Evolutionary conservation across 169 alveolate genomes (phyloP).

Genomic region (Cryptosporidium xiaoi): DNA sequence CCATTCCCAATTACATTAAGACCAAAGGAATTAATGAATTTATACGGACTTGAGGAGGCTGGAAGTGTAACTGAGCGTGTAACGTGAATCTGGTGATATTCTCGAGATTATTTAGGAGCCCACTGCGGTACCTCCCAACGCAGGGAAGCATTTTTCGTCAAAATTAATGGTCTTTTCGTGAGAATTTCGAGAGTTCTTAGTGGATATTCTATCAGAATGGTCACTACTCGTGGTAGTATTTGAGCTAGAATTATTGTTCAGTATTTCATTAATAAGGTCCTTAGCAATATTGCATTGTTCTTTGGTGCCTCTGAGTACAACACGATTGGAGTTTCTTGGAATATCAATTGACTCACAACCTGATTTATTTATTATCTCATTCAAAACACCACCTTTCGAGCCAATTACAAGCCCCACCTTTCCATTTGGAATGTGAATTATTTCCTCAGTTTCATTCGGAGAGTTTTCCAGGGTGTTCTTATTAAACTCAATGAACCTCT

Average conservation of each 20-base stretch:
- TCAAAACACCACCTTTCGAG: constrained; percentile 52
- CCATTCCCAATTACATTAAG: background rate
- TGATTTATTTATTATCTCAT: constrained; percentile 56
- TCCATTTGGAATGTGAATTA: constrained; percentile 54
- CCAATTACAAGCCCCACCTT: constrained; percentile 68
- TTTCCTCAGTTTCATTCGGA: constrained; percentile 48
- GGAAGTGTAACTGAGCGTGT: background rate
- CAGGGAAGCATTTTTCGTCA: constrained; percentile 73
- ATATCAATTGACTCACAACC: constrained; percentile 61
- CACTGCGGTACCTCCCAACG: constrained; percentile 37
- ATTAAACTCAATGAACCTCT: constrained; percentile 40
- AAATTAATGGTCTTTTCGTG: constrained; percentile 47
- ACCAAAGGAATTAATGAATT: background rate
- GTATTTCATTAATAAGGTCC: constrained; percentile 56
- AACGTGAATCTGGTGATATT: background rate
- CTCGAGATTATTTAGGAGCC: background rate
- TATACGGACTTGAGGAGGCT: background rate
- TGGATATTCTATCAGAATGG: constrained; percentile 4
- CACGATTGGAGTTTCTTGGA: constrained; percentile 63
- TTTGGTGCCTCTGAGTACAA: constrained; percentile 56
- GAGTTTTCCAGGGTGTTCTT: constrained; percentile 21
- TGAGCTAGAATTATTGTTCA: constrained; percentile 52
- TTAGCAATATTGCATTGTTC: constrained; percentile 73
- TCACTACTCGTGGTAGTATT: constrained; percentile 62
- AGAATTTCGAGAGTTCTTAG: background rate